These are phyloP conservation scores for Rhodotorula sp. DNA, from an alignment of 1,284 basidiomycete species.

Conservation along the genomic window DNA sequence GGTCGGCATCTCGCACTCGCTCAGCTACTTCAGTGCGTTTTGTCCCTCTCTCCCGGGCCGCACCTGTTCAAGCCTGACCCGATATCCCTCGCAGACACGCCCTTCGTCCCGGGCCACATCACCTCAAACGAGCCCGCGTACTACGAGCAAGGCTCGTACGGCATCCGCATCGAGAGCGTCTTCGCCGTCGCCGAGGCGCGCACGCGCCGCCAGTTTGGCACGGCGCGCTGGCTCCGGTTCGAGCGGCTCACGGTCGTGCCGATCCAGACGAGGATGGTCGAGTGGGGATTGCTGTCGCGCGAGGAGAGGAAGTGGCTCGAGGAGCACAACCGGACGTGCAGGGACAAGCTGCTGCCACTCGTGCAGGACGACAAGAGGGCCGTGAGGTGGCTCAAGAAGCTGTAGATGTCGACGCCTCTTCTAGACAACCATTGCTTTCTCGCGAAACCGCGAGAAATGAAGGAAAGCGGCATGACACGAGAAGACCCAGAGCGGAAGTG, in stretches of 20 bases:
- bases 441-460: too few relatives aligned
- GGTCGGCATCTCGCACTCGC: conserved; percentile 19
- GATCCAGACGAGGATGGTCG: conserved; percentile 47
- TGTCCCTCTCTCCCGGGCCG: background rate
- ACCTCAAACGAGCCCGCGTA: conserved; percentile 94
- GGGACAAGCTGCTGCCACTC: conserved; percentile 44
- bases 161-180: conserved; percentile 89
- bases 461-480: too few relatives aligned
- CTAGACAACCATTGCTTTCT: too few relatives aligned
- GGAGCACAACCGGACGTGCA: conserved; percentile 49
- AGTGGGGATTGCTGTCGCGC: conserved; percentile 45
- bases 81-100: conserved; percentile 54
- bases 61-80: background rate
- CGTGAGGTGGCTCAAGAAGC: conserved; percentile 25
- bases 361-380: conserved; percentile 40
- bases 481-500: too few relatives aligned
- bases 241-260: conserved; percentile 51
- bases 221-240: conserved; percentile 48
- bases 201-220: conserved; percentile 24
- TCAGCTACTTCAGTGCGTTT: conserved; percentile 18
- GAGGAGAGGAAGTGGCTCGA: conserved; percentile 49
- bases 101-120: conserved; percentile 80
- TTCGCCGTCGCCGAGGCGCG: conserved; percentile 56
- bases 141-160: conserved; percentile 83
- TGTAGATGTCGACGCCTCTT: too few relatives aligned